Evolutionary conservation across 768 basidiomycete genomes (phyloP).

Genomic region (Leccinum longicurvipes): DNA sequence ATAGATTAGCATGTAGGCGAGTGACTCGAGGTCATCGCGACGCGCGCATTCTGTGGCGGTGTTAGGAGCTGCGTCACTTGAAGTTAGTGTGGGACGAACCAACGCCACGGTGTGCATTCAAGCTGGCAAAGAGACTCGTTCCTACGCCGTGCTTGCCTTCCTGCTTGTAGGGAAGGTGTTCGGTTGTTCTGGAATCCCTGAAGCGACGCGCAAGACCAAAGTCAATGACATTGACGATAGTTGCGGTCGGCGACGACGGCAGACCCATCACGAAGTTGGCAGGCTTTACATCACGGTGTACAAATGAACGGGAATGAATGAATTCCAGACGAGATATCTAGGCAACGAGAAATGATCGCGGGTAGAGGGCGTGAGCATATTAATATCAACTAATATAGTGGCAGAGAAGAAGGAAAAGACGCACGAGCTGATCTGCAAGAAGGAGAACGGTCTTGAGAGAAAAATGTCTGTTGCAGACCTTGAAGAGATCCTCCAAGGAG

Average conservation of each 20-base stretch:
- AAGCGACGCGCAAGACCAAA: constrained; percentile 83
- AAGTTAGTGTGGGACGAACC: constrained; percentile 41
- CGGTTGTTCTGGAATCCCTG: constrained; percentile 59
- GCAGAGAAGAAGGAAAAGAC: constrained; percentile 26
- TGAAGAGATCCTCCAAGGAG: constrained; percentile 82
- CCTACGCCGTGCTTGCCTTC: constrained; percentile 76
- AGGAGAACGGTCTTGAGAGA: constrained; percentile 91
- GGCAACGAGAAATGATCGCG: constrained; percentile 18
- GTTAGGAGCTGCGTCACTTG: neutral
- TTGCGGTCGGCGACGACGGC: constrained; percentile 53
- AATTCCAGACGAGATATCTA: constrained; percentile 95
- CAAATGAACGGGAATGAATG: constrained; percentile 91
- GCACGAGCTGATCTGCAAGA: constrained; percentile 90
- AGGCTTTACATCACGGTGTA: constrained; percentile 97
- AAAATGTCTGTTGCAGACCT: constrained; percentile 88
- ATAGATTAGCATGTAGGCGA: constrained; percentile 82
- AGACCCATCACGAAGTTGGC: constrained; percentile 97
- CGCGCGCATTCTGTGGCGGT: constrained; percentile 58
- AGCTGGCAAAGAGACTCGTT: constrained; percentile 70
- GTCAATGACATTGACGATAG: constrained; percentile 88
- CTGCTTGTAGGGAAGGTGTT: constrained; percentile 70
- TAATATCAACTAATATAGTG: constrained; percentile 5
- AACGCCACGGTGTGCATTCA: constrained; percentile 72
- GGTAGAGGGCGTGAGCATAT: constrained; percentile 14
- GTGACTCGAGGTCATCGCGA: constrained; percentile 74